Conservation (phyloP, 2,329 filamentous ascomycete genomes). For the Drechslerella stenobrocha region DNA sequence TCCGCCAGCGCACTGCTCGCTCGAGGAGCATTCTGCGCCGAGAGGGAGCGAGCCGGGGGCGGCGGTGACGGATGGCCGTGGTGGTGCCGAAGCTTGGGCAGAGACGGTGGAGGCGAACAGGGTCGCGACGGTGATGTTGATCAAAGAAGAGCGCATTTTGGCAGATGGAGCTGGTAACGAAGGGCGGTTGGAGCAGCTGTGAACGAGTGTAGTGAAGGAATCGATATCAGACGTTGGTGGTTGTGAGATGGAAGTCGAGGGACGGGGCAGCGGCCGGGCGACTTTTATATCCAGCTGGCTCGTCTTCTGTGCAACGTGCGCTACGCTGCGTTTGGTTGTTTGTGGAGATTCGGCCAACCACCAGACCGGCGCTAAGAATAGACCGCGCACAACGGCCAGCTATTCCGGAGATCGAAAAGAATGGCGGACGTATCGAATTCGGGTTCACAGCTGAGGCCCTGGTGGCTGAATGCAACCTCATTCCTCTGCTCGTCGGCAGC, state of each 20-base stretch:
- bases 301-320: background rate
- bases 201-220: too few species aligned
- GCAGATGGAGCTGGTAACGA: background rate
- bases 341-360: background rate
- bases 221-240: too few species aligned
- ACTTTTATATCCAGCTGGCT: background rate
- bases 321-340: background rate
- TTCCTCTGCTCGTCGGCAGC: background rate
- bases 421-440: slow-evolving; percentile 6
- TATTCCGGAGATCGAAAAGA: slow-evolving; percentile 8
- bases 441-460: slow-evolving; percentile 8
- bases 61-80: slow-evolving; percentile 4
- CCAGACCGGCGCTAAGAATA: background rate
- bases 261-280: too few species aligned
- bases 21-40: slow-evolving; percentile 11
- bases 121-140: slow-evolving; percentile 14
- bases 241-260: too few species aligned
- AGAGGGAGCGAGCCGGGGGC: slow-evolving; percentile 18
- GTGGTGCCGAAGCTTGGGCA: slow-evolving; percentile 12
- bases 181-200: too few species aligned
- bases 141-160: slow-evolving; percentile 32
- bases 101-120: slow-evolving; percentile 15
- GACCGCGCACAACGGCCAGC: background rate
- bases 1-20: slow-evolving; percentile 16
- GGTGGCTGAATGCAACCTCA: slow-evolving; percentile 39